Conservation (phyloP, 164 flowering plant genomes). For the Tinospora cordifolia region DNA sequence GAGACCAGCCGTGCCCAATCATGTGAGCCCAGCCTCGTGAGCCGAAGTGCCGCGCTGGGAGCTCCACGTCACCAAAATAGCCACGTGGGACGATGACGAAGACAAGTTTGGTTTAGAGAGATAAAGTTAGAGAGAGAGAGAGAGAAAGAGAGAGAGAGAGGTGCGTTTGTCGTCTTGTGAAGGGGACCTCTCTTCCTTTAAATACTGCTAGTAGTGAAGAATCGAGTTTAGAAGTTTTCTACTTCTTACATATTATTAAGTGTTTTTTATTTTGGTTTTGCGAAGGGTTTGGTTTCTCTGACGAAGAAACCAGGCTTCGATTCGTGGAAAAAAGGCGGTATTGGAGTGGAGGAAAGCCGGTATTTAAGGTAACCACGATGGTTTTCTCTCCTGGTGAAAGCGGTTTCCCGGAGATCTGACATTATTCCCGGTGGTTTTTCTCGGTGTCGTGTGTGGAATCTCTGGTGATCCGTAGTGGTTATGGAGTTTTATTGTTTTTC, state of each 20-base stretch:
- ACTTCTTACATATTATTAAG: no score
- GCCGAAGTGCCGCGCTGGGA: no score
- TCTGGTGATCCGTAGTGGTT: not conserved
- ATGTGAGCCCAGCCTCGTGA: not conserved
- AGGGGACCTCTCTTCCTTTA: not conserved
- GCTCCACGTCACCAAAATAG: not conserved
- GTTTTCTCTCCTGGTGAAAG: not conserved
- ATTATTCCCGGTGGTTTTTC: not conserved
- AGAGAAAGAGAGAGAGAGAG: no score
- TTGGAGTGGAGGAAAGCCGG: not conserved
- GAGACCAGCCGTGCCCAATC: slow-evolving; percentile 1
- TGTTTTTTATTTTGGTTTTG: no score
- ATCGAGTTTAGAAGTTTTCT: not conserved
- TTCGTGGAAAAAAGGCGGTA: not conserved
- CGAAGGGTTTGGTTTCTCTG: not conserved
- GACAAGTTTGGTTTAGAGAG: not conserved
- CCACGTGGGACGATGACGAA: not conserved
- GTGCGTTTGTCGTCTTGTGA: not conserved
- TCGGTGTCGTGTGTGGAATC: not conserved
- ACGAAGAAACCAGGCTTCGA: not conserved
- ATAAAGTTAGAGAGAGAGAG: not conserved
- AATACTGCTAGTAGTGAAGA: not conserved
- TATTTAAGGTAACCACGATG: slow-evolving; percentile 1
- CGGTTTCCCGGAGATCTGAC: not conserved
- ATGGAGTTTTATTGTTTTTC: not conserved